Percentiles rank a stretch among this genome's conserved stretches.
Evolutionary conservation across 2,329 filamentous ascomycete genomes (phyloP).

Genomic region (Truncatella angustata): DNA sequence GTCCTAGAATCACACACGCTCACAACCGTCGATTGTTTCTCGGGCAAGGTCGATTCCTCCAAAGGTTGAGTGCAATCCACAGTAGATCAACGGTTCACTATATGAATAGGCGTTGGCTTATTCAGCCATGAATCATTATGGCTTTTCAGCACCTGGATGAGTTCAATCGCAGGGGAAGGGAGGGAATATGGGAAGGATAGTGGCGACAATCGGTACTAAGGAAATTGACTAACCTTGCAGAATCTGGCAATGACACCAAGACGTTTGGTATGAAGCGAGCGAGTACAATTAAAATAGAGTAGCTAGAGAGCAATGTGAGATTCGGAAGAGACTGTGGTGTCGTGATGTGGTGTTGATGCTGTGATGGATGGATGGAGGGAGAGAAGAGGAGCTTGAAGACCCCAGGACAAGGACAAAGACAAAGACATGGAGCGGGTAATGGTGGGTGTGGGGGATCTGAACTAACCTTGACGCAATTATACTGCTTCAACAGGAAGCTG

Average conservation of each 20-base stretch:
- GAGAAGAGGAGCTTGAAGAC: not conserved
- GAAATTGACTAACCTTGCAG: constrained; percentile 17
- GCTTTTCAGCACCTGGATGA: not conserved
- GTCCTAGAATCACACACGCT: too few relatives aligned
- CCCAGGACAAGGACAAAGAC: not conserved
- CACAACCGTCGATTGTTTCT: too few relatives aligned
- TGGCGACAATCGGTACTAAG: not conserved
- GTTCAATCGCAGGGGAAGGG: not conserved
- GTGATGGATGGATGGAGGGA: constrained; percentile 31
- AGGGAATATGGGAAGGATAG: not conserved
- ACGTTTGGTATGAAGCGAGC: constrained; percentile 52
- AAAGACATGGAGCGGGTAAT: too few relatives aligned
- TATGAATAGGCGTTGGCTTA: too few relatives aligned
- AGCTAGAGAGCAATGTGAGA: constrained; percentile 59
- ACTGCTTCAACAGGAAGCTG: not conserved
- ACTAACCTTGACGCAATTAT: constrained; percentile 4
- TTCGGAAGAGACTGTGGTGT: constrained; percentile 41
- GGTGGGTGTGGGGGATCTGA: not conserved
- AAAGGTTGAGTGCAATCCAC: too few relatives aligned
- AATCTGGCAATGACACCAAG: constrained; percentile 39
- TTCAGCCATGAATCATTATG: not conserved
- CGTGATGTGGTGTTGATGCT: constrained; percentile 18
- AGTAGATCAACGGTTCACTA: too few relatives aligned
- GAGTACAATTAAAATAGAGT: constrained; percentile 56
- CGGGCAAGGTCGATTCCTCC: too few relatives aligned